These are phyloP conservation scores for Groenewaldozyma sp. DNA, from an alignment of 1,139 yeast species.

Conservation along the genomic window DNA sequence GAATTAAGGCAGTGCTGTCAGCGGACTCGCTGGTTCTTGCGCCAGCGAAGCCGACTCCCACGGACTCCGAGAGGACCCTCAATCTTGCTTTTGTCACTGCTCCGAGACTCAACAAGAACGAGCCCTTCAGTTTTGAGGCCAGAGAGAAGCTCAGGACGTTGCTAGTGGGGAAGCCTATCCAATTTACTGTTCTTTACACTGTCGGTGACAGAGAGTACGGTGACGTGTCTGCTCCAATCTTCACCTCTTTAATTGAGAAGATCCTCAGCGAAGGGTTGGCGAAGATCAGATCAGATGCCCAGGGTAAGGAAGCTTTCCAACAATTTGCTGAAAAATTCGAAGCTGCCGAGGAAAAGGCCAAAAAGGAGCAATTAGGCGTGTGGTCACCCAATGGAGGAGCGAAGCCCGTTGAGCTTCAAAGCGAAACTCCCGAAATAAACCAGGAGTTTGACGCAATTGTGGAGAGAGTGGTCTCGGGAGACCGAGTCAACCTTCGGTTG, in stretches of 20 bases:
- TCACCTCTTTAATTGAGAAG: constrained; percentile 50
- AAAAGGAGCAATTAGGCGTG: constrained; percentile 40
- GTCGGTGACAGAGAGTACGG: constrained; percentile 60
- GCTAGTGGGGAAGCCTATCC: constrained; percentile 58
- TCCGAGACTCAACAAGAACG: constrained; percentile 35
- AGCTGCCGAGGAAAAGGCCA: constrained; percentile 44
- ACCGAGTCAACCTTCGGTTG: constrained; percentile 52
- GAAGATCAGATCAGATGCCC: constrained; percentile 50
- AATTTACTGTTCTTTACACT: constrained; percentile 49
- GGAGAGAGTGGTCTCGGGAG: constrained; percentile 73
- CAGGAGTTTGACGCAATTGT: constrained; percentile 49
- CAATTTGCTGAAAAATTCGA: constrained; percentile 32
- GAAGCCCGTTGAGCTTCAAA: constrained; percentile 29
- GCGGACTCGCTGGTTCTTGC: constrained; percentile 66
- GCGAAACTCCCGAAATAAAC: constrained; percentile 29
- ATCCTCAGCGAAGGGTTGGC: constrained; percentile 53
- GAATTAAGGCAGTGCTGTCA: constrained; percentile 59
- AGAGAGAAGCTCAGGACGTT: constrained; percentile 57
- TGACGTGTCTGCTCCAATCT: constrained; percentile 57
- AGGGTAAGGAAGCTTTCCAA: constrained; percentile 28
- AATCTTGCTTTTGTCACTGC: constrained; percentile 58
- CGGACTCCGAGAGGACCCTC: constrained; percentile 49
- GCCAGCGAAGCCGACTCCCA: constrained; percentile 33
- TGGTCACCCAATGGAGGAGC: constrained; percentile 36
- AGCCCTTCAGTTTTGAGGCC: constrained; percentile 43